Conservation (phyloP, 371 early-diverging fungal genomes). For the Syncephalastrum monosporum region DNA sequence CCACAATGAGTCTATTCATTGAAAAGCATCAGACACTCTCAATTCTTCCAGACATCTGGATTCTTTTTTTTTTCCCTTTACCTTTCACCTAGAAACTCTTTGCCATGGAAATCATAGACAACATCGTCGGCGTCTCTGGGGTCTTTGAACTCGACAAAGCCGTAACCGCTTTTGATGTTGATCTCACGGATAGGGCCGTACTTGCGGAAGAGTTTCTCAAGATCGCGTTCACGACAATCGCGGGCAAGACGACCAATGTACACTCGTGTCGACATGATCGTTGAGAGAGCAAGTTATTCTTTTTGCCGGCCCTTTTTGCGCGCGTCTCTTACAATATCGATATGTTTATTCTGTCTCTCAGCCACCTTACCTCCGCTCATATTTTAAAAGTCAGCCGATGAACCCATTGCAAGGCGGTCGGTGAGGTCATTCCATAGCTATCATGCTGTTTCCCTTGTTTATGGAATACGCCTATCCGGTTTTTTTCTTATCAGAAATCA, state of each 20-base stretch:
- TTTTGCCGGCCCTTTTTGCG: no score
- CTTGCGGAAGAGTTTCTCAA: constrained; percentile 65
- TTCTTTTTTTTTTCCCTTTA: constrained; percentile 20
- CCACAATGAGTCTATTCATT: constrained; percentile 64
- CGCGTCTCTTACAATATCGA: no score
- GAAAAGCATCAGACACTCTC: neutral
- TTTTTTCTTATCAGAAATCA: no score
- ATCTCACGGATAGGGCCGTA: constrained; percentile 76
- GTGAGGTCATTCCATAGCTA: no score
- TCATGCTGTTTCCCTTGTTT: no score
- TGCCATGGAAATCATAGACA: constrained; percentile 69
- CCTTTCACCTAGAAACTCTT: constrained; percentile 75
- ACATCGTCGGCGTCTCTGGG: constrained; percentile 76
- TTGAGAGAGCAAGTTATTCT: no score
- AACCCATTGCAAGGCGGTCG: no score
- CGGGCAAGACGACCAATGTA: constrained; percentile 73
- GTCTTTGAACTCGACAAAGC: constrained; percentile 77
- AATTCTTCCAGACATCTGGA: no score
- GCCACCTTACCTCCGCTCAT: no score
- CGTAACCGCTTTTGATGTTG: constrained; percentile 74
- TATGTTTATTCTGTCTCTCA: no score
- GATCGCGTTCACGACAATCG: constrained; percentile 66
- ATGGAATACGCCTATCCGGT: no score
- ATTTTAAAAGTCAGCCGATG: no score
- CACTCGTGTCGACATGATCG: constrained; percentile 47